Evolutionary conservation across 2,329 filamentous ascomycete species (phyloP), one percentile per base, ranked within the genome.

Genomic region (Talaromyces sp.): DNA sequence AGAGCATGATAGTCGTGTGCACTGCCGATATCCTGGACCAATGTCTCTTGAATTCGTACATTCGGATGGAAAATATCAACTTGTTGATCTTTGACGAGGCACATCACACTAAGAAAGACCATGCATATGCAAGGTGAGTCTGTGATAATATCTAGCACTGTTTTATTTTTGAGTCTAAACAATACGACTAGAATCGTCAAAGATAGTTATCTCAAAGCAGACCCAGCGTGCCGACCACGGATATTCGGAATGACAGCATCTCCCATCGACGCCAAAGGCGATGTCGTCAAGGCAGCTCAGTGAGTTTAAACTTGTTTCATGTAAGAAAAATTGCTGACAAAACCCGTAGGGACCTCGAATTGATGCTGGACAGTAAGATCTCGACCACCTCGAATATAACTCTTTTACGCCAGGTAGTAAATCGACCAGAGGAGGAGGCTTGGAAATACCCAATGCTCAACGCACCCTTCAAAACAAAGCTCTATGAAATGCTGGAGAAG

Each of bases 161-260:
- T 10, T 8, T 18, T 47, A 54, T 34, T 16, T 54, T 65, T 10
- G 9, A 14, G 34, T 57, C 59, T 67, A 47, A 68, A 47, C 31
- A 51, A 0, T 53, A 42, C 10, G 44, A 53, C 42, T 62, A 84
- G 82, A 31, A 95, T 99, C 62, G 91, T 99, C 76, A 92, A 90
- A 68, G 89, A 96, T 62, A 92, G 91, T 67, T 98, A 97, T 70
- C 65, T 86, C 1, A 75, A 82, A 2, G 78, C 82, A 33, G 76
- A 81, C 0, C 65, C 73, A 0, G 68, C 71, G 0, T 78, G 76
- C 55, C 82, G 87, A 4, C 95, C 95, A 4, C 89, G 88, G 42
- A 87, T 99, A 23, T 90, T 99, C 66, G 94, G 94, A 30, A 97
- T 98, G 94, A 99, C 95, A 1, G 95, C 95, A 7, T 98, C 95